Conservation (phyloP, 169 alveolate species). For the Amoebophrya sp. region DNA sequence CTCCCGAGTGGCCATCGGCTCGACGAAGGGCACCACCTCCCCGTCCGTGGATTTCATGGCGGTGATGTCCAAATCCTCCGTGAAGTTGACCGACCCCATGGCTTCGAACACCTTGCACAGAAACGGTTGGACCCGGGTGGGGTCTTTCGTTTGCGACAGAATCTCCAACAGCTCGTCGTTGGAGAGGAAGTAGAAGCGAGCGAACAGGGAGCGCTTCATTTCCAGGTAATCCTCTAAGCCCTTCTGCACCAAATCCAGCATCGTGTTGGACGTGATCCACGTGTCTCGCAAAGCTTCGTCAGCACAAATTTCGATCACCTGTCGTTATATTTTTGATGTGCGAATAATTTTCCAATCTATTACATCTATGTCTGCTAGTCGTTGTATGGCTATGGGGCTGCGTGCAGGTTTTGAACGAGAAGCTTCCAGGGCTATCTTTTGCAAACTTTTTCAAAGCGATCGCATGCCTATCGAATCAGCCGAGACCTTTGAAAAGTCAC, state of each 20-base stretch:
- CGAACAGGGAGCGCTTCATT: slow-evolving; percentile 86
- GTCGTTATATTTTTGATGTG: not conserved
- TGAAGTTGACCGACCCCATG: slow-evolving; percentile 64
- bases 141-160: slow-evolving; percentile 89
- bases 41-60: slow-evolving; percentile 83
- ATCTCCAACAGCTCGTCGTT: slow-evolving; percentile 90
- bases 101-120: slow-evolving; percentile 90
- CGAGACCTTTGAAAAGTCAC: no score
- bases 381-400: no score
- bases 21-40: slow-evolving; percentile 62
- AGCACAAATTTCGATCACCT: slow-evolving; percentile 47
- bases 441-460: no score
- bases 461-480: no score
- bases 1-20: slow-evolving; percentile 20
- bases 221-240: slow-evolving; percentile 86
- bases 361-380: no score
- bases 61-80: slow-evolving; percentile 63
- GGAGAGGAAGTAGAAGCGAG: slow-evolving; percentile 93
- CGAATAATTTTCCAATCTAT: not conserved
- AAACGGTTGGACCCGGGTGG: slow-evolving; percentile 86
- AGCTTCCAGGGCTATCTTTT: no score
- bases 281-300: slow-evolving; percentile 48
- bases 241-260: slow-evolving; percentile 81
- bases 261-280: slow-evolving; percentile 73
- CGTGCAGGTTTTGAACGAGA: no score